Evolutionary conservation across 1,284 basidiomycete genomes (phyloP).

Genomic region (Grifola frondosa): DNA sequence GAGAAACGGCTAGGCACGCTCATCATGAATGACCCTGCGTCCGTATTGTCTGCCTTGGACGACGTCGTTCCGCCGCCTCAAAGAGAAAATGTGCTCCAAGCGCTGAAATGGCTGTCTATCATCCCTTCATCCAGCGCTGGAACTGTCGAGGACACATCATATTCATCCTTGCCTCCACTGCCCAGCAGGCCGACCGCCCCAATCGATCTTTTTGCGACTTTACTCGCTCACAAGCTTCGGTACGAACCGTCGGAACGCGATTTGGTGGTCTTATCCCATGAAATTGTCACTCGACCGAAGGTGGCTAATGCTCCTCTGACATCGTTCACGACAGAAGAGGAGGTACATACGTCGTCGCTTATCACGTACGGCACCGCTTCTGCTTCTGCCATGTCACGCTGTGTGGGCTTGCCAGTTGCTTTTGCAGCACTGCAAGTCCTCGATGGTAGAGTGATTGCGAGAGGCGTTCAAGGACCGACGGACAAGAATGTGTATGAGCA

Average conservation of each 20-base stretch:
- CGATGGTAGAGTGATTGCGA: slow-evolving; percentile 59
- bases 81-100: slow-evolving; percentile 41
- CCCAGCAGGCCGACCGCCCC: slow-evolving; percentile 52
- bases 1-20: slow-evolving; percentile 28
- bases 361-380: slow-evolving; percentile 67
- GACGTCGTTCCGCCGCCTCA: slow-evolving; percentile 38
- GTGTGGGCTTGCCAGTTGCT: slow-evolving; percentile 60
- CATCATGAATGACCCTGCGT: slow-evolving; percentile 33
- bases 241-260: slow-evolving; percentile 80
- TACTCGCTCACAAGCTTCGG: slow-evolving; percentile 74
- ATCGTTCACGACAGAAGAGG: slow-evolving; percentile 32
- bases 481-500: slow-evolving; percentile 56
- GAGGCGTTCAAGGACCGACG: slow-evolving; percentile 73
- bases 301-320: slow-evolving; percentile 2
- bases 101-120: slow-evolving; percentile 62
- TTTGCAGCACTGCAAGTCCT: slow-evolving; percentile 25
- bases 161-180: slow-evolving; percentile 40
- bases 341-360: slow-evolving; percentile 76
- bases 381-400: slow-evolving; percentile 84
- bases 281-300: slow-evolving; percentile 54
- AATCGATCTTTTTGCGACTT: slow-evolving; percentile 76
- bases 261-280: slow-evolving; percentile 86
- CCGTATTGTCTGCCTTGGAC: slow-evolving; percentile 39
- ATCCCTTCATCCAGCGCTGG: slow-evolving; percentile 28
- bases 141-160: slow-evolving; percentile 8